Evolutionary conservation across 2,329 filamentous ascomycete genomes (phyloP), one percentile per base, ranked within the genome.

Genomic region (Microdochium paspali): DNA sequence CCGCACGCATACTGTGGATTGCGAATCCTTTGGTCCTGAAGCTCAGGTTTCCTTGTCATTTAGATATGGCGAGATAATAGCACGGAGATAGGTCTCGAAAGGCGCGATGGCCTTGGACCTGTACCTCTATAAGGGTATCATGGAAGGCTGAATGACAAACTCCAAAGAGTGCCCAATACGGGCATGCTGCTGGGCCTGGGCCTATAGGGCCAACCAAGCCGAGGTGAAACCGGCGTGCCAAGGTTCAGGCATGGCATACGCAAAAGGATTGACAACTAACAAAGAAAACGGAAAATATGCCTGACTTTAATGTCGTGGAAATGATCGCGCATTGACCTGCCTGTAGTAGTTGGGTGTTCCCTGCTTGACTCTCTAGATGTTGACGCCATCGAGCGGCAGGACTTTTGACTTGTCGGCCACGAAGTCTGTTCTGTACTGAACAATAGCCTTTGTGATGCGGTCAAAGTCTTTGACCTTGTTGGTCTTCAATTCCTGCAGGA

Each of bases 341-440:
- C 35, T 40, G 18, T 7, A 18, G 18, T 4, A 21, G 23, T 9
- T n/a, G n/a, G n/a, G n/a, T 40, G 26, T 28, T 28, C 26, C 13
- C 13, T 20, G 18, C 18, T 40, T 21, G 13, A 20, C 6, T 18
- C 13, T 13, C n/a, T 26, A 50, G 24, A 49, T 54, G 48, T 61
- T 58, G 53, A 77, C 67, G 50, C 68, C 63, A 54, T 78, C 77
- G 53, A 84, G 67, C 47, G 73, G 71, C 43, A 87, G 67, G 44
- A 86, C 71, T 66, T 79, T 82, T 56, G 77, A 79, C 52, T 72
- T 70, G 64, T 87, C 83, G 54, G 73, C 76, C 24, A 82, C 69
- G 57, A 87, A 85, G 47, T 73, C 73, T 52, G 78, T 72, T 57
- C 83, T 79, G 62, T 82, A 85, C 53, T 80, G 74, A 60, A 85